These are phyloP conservation scores for Yarrowia sp. DNA, from an alignment of 805 yeast genomes.

Conservation along the genomic window DNA sequence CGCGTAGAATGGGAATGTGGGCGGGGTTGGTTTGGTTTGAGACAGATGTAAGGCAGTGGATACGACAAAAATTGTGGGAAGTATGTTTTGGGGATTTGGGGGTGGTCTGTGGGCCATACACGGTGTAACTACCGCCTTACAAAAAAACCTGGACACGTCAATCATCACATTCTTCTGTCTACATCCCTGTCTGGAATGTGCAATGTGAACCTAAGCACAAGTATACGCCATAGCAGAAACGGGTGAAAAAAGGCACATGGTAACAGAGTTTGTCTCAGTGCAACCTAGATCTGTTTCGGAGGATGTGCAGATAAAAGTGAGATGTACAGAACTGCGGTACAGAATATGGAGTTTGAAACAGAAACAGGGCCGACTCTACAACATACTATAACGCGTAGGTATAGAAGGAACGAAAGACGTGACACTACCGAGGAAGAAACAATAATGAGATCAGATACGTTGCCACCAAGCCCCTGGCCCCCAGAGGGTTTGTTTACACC, in stretches of 20 bases:
- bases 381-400: neutral
- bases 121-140: too few species aligned
- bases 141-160: neutral
- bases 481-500: neutral
- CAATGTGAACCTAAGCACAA: neutral
- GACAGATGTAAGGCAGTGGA: neutral
- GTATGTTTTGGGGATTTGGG: too few species aligned
- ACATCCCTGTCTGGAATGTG: neutral
- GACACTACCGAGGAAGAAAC: too few species aligned
- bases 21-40: neutral
- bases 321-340: neutral
- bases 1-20: conserved; percentile 23
- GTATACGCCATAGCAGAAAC: neutral
- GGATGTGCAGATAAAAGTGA: neutral
- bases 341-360: too few species aligned
- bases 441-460: too few species aligned
- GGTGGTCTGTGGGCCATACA: too few species aligned
- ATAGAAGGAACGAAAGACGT: too few species aligned
- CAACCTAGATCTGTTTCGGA: neutral
- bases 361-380: too few species aligned
- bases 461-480: too few species aligned
- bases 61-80: neutral
- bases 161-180: neutral
- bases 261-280: neutral
- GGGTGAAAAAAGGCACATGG: neutral